Evolutionary conservation across 306 rosid genomes (phyloP).

Genomic region (Arachis hypogaea): DNA sequence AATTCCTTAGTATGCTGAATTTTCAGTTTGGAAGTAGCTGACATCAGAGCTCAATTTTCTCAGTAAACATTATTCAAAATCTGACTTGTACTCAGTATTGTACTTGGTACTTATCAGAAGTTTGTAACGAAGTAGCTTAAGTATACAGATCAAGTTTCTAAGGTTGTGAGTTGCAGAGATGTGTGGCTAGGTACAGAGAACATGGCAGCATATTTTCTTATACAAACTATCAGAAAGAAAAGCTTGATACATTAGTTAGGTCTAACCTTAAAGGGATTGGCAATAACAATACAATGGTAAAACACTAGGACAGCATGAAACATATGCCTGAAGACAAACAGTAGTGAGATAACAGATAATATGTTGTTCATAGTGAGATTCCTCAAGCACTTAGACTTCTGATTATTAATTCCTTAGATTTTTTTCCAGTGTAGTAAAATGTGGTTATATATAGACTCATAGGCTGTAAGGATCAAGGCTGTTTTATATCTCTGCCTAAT

Average conservation of each 20-base stretch:
- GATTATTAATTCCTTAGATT: too few species aligned
- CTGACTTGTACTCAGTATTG: neutral
- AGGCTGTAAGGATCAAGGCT: too few species aligned
- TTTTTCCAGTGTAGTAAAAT: too few species aligned
- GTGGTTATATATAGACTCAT: too few species aligned
- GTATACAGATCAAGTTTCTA: constrained; percentile 35
- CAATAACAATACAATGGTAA: neutral
- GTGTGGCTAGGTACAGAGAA: constrained; percentile 5
- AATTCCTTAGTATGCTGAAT: constrained; percentile 4
- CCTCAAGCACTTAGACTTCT: neutral
- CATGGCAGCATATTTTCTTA: neutral
- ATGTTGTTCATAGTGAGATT: neutral
- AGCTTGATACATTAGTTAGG: constrained; percentile 12
- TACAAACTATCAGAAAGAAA: neutral
- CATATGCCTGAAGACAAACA: constrained; percentile 4
- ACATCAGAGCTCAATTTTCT: constrained; percentile 14
- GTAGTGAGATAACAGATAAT: too few species aligned
- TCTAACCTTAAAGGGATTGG: neutral
- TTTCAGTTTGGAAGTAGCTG: constrained; percentile 33
- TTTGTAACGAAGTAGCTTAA: constrained; percentile 9
- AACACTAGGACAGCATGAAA: neutral
- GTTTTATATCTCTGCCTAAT: too few species aligned
- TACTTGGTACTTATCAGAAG: neutral
- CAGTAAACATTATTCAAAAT: constrained; percentile 15
- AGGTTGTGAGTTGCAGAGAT: constrained; percentile 10